phyloP scores from a whole-genome alignment of 805 yeast species.

The Kazachstania taianensis region DNA sequence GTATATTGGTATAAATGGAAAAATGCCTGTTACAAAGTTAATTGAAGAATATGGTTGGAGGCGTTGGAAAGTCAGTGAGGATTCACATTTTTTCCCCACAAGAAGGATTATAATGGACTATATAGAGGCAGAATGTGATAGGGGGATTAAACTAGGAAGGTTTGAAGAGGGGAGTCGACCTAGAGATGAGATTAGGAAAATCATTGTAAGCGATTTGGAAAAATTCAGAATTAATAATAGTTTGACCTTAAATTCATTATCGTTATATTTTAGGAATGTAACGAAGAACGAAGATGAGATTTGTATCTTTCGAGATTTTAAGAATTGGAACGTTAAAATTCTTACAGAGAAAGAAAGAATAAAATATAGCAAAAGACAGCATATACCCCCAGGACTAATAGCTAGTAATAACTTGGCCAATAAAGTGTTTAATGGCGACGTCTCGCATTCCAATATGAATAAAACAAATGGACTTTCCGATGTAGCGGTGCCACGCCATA shows the following conservation, averaged over 20 bases:
- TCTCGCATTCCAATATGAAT: too few relatives aligned
- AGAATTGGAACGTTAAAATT: constrained; percentile 24
- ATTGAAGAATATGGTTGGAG: constrained; percentile 30
- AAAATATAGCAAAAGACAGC: constrained; percentile 26
- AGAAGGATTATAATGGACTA: constrained; percentile 31
- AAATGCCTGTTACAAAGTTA: constrained; percentile 23
- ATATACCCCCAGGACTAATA: too few relatives aligned
- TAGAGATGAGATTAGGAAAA: constrained; percentile 26
- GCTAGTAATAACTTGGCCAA: too few relatives aligned
- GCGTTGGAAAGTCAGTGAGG: constrained; percentile 31
- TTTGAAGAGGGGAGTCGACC: constrained; percentile 22
- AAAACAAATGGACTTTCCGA: too few relatives aligned
- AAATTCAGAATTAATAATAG: constrained; percentile 28
- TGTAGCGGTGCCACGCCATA: too few relatives aligned
- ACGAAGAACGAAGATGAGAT: constrained; percentile 24
- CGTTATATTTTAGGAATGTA: constrained; percentile 26
- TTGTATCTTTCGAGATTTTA: constrained; percentile 25
- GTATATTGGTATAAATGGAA: constrained; percentile 30
- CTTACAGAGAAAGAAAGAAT: constrained; percentile 26
- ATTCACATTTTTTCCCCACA: constrained; percentile 32
- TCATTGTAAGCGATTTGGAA: constrained; percentile 28
- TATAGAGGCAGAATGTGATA: constrained; percentile 28
- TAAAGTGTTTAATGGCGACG: too few relatives aligned
- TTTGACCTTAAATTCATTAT: constrained; percentile 27
- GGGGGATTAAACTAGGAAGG: constrained; percentile 27